These are phyloP conservation scores for Leccinum arenicola DNA, from an alignment of 768 basidiomycete species.

Conservation along the genomic window DNA sequence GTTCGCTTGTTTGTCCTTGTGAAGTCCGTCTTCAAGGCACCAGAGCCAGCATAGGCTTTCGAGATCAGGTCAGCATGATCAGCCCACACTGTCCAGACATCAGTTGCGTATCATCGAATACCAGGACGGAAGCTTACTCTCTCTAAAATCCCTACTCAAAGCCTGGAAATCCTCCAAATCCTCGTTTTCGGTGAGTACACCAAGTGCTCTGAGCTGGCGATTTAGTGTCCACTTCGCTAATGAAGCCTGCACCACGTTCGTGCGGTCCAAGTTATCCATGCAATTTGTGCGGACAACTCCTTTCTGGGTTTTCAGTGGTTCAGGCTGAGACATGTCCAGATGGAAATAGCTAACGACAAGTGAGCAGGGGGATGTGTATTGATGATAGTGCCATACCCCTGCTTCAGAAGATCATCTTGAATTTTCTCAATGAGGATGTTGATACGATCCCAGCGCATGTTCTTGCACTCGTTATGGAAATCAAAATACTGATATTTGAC, in stretches of 20 bases:
- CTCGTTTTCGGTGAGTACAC: slow-evolving; percentile 68
- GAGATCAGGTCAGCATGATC: slow-evolving; percentile 93
- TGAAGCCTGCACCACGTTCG: slow-evolving; percentile 93
- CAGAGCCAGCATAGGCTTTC: slow-evolving; percentile 90
- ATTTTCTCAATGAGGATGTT: slow-evolving; percentile 75
- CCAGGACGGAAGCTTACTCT: slow-evolving; percentile 54
- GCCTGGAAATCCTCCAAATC: slow-evolving; percentile 78
- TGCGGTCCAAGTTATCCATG: slow-evolving; percentile 96
- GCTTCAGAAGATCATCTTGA: slow-evolving; percentile 60
- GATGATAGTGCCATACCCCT: slow-evolving; percentile 49
- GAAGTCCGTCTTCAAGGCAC: slow-evolving; percentile 94
- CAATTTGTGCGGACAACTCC: slow-evolving; percentile 93
- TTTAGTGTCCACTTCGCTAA: slow-evolving; percentile 84
- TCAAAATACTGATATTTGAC: slow-evolving; percentile 95
- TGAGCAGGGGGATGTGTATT: slow-evolving; percentile 5
- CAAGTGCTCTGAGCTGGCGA: slow-evolving; percentile 69
- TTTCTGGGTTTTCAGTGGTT: slow-evolving; percentile 58
- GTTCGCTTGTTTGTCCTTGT: slow-evolving; percentile 92
- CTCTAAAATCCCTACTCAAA: slow-evolving; percentile 81
- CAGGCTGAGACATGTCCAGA: slow-evolving; percentile 45
- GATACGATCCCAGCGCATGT: slow-evolving; percentile 95
- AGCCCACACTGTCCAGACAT: slow-evolving; percentile 77
- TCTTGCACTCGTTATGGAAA: slow-evolving; percentile 92
- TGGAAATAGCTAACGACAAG: slow-evolving; percentile 67
- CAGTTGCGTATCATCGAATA: slow-evolving; percentile 1